Evolutionary conservation across 208 protist species (phyloP), one percentile per base, ranked within the genome.

Genomic region (Acanthamoeba lenticulata): DNA sequence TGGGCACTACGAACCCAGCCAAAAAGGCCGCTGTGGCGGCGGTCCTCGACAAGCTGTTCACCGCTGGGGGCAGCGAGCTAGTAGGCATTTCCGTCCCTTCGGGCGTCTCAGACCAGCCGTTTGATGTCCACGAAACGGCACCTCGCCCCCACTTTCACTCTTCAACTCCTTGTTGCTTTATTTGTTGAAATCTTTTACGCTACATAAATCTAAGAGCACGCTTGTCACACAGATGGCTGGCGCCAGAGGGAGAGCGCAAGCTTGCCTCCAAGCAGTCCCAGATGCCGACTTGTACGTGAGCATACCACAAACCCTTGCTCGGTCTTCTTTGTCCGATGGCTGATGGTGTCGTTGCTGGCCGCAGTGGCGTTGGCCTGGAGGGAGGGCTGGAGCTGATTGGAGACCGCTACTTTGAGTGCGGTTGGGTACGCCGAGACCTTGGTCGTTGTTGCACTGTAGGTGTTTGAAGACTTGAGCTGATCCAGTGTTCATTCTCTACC

Each of bases 51-150:
- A 55, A 62, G 47, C 45, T 89, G 29, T 89, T 89, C n/a, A 13
- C 79, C 13, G n/a, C n/a, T n/a, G 19, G 17, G 11, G 29, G 17
- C n/a, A 42, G 29, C 19, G 38, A 89, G 21, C 44, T 89, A 4
- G 9, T 62, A 3, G n/a, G 40, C 29, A 11, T 47, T 27, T 60
- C 79, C n/a, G 79, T 89, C 3, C 45, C 79, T 27, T 89, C 79
- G 24, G 79, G 79, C 9, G 79, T 89, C 44, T 89, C 79, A 4
- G 79, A 7, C 29, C 79, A 89, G 79, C 79, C 79, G 7, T 89
- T 89, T 29, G 79, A 89, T n/a, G 79, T 89, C 15, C 79, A 89
- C 79, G 79, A 89, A n/a, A 89, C 49, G 11, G 79, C 57, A 89
- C 77, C 49, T 9, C 19, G 13, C 49, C 32, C 32, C 32, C 42